These are phyloP conservation scores for Fraxinus excelsior DNA, from an alignment of 257 asterid genomes.

Conservation along the genomic window DNA sequence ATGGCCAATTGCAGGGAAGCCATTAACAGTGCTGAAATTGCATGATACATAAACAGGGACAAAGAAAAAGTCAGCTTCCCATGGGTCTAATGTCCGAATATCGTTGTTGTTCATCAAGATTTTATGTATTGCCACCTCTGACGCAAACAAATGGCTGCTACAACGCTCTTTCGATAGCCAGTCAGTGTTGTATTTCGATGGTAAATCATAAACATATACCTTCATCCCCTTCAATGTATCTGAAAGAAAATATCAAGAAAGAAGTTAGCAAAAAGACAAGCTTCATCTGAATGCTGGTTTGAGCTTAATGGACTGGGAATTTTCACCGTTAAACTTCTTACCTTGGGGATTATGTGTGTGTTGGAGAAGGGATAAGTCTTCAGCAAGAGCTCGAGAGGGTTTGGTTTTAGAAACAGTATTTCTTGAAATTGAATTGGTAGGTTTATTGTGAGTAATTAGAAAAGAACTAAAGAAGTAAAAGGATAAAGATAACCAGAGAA, in stretches of 20 bases:
- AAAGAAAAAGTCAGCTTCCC: constrained; percentile 81
- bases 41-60: constrained; percentile 91
- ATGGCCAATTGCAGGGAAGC: constrained; percentile 93
- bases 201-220: constrained; percentile 70
- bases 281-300: neutral
- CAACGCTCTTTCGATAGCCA: constrained; percentile 76
- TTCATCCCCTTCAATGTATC: constrained; percentile 49
- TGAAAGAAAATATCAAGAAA: constrained; percentile 14
- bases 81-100: constrained; percentile 55
- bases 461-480: constrained; percentile 62
- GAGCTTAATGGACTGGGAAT: neutral
- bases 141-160: constrained; percentile 70
- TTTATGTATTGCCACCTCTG: constrained; percentile 86
- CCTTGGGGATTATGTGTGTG: constrained; percentile 3
- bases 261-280: neutral
- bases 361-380: constrained; percentile 31
- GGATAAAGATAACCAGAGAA: constrained; percentile 68
- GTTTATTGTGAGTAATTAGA: constrained; percentile 46
- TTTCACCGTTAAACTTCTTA: neutral
- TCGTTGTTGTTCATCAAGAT: constrained; percentile 52
- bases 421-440: constrained; percentile 41
- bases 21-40: constrained; percentile 84
- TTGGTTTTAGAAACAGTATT: constrained; percentile 44
- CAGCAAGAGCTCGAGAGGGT: constrained; percentile 67
- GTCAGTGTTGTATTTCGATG: constrained; percentile 61